Conservation (phyloP, 805 yeast genomes). For the Zygoascus ofunaensis region DNA sequence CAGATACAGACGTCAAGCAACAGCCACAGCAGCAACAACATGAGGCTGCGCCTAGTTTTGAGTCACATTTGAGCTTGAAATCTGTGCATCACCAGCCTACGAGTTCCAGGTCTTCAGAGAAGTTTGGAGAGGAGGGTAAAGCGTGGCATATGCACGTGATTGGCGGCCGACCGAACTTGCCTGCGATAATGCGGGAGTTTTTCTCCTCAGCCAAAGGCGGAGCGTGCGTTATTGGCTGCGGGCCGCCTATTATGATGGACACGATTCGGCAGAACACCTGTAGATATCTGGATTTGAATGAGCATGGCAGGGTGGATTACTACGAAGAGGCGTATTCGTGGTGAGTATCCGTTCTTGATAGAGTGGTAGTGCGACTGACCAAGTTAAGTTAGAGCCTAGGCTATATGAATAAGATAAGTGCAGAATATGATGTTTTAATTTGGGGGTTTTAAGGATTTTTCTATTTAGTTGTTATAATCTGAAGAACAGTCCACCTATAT, state of each 20-base stretch:
- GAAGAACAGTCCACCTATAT: too few species aligned
- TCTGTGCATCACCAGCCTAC: not conserved
- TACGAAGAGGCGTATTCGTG: slow-evolving; percentile 70
- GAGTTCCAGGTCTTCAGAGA: not conserved
- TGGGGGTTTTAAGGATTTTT: too few species aligned
- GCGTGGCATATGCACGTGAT: slow-evolving; percentile 1
- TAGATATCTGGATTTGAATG: slow-evolving; percentile 32
- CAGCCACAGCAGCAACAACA: not conserved
- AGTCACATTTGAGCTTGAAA: not conserved
- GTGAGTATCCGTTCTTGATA: too few species aligned
- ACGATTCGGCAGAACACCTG: slow-evolving; percentile 42
- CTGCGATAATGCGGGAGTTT: slow-evolving; percentile 32
- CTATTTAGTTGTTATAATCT: too few species aligned
- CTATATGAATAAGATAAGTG: too few species aligned
- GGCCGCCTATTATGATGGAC: slow-evolving; percentile 54
- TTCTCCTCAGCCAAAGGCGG: slow-evolving; percentile 34
- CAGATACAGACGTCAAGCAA: not conserved
- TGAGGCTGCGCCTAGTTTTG: not conserved
- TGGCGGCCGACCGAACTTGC: slow-evolving; percentile 38
- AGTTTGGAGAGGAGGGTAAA: slow-evolving; percentile 7
- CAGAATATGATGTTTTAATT: too few species aligned
- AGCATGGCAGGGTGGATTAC: slow-evolving; percentile 49
- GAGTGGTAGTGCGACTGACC: too few species aligned
- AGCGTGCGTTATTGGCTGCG: slow-evolving; percentile 50
- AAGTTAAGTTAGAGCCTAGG: too few species aligned